phyloP scores from a whole-genome alignment of 176 grass and related monocot genomes.

The Pontederia crassipes region DNA sequence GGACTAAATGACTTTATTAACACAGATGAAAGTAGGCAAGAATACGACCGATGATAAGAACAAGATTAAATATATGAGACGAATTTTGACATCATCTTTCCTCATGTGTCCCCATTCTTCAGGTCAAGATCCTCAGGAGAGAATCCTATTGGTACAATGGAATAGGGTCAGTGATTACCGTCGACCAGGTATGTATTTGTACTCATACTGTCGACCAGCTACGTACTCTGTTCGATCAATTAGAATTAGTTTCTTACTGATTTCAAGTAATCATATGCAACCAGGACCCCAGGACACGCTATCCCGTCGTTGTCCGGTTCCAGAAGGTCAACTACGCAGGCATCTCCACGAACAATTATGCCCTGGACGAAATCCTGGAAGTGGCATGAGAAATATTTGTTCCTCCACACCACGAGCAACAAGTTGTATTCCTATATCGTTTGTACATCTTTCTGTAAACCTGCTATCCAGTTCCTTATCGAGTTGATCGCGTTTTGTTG shows the following conservation, averaged over 20 bases:
- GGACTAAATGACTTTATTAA: too few relatives aligned
- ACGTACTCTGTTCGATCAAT: neutral
- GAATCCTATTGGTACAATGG: slow-evolving; percentile 97
- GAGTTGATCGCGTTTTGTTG: too few relatives aligned
- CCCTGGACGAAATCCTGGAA: neutral
- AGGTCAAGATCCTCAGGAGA: slow-evolving; percentile 93
- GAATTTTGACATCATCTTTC: too few relatives aligned
- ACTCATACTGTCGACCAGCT: neutral
- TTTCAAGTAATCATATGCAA: neutral
- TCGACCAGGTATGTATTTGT: slow-evolving; percentile 54
- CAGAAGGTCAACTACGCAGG: neutral
- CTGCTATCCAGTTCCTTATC: too few relatives aligned
- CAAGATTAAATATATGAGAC: too few relatives aligned
- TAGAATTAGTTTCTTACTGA: neutral
- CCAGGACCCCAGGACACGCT: neutral
- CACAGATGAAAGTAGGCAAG: too few relatives aligned
- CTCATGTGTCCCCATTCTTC: neutral
- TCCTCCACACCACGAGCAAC: neutral
- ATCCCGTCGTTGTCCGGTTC: neutral
- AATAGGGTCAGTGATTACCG: slow-evolving; percentile 60
- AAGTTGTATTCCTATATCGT: too few relatives aligned
- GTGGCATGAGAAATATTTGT: neutral
- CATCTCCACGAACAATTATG: neutral
- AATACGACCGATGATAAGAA: too few relatives aligned
- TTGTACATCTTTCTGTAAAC: too few relatives aligned